phyloP scores from a whole-genome alignment of 2,329 filamentous ascomycete species.

The Aspergillus sp. region DNA sequence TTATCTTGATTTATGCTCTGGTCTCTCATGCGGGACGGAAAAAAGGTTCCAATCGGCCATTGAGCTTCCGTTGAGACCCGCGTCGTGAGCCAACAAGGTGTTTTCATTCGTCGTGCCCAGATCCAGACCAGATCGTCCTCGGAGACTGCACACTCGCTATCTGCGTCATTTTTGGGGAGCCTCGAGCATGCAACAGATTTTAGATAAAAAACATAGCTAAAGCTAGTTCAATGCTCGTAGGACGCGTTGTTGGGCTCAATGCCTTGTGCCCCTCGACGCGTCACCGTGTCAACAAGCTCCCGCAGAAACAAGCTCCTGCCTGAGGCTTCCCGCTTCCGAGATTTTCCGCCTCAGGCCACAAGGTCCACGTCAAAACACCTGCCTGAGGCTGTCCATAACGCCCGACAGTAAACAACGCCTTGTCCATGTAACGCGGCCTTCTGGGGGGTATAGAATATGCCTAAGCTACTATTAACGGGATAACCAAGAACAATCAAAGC shows the following conservation, averaged over 20 bases:
- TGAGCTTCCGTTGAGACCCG: not conserved
- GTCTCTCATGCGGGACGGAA: not conserved
- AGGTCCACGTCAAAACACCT: too few relatives aligned
- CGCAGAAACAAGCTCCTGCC: not conserved
- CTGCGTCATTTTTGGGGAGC: not conserved
- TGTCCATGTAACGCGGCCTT: too few relatives aligned
- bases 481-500: too few relatives aligned
- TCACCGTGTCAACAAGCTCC: not conserved
- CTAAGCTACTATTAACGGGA: too few relatives aligned
- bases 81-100: not conserved
- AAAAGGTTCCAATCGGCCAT: not conserved
- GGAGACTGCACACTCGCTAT: not conserved
- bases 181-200: not conserved
- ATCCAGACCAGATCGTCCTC: not conserved
- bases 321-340: not conserved
- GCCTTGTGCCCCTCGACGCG: not conserved
- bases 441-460: too few relatives aligned
- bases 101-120: not conserved
- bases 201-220: not conserved
- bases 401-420: too few relatives aligned
- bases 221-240: not conserved
- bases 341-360: too few relatives aligned
- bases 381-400: too few relatives aligned
- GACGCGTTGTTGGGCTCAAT: not conserved
- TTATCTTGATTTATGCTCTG: not conserved